Percentiles rank a stretch among this genome's conserved stretches.
Conservation (phyloP, 768 basidiomycete genomes). For the Naganishia antarctica region DNA sequence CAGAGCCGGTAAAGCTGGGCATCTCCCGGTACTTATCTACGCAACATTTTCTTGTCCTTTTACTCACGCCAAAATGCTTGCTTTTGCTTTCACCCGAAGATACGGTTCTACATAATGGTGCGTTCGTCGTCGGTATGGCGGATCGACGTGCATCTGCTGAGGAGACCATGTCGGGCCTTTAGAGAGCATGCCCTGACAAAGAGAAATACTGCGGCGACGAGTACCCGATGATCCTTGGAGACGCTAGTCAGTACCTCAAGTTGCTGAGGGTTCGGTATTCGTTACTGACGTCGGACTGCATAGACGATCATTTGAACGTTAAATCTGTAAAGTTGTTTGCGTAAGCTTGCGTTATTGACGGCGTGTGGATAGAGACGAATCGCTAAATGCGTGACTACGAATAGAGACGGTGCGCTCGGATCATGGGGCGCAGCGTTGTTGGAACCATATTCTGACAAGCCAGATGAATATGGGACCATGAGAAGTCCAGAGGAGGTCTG, state of each 20-base stretch:
- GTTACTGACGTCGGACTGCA: not conserved
- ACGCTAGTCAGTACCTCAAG: slow-evolving; percentile 28
- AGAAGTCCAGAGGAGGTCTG: slow-evolving; percentile 58
- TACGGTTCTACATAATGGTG: slow-evolving; percentile 49
- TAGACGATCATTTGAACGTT: slow-evolving; percentile 61
- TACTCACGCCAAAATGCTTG: slow-evolving; percentile 23
- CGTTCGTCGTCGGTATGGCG: not conserved
- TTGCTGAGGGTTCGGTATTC: not conserved
- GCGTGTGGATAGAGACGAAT: no score
- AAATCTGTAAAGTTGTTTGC: slow-evolving; percentile 45
- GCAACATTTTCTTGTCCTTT: not conserved
- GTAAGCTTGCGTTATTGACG: not conserved
- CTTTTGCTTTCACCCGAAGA: slow-evolving; percentile 49
- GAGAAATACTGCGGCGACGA: slow-evolving; percentile 65
- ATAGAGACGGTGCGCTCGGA: slow-evolving; percentile 75
- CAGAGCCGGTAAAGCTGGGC: slow-evolving; percentile 65
- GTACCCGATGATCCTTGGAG: slow-evolving; percentile 56
- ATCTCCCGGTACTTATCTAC: slow-evolving; percentile 60
- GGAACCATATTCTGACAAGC: slow-evolving; percentile 73
- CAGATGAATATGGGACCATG: slow-evolving; percentile 67
- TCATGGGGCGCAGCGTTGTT: slow-evolving; percentile 87
- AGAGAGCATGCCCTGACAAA: slow-evolving; percentile 47
- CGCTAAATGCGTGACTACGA: slow-evolving; percentile 49
- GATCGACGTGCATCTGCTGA: not conserved
- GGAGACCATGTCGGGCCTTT: no score